Evolutionary conservation across 352 stramenopile genomes (phyloP).

Genomic region (Globisporangium cystogenes): DNA sequence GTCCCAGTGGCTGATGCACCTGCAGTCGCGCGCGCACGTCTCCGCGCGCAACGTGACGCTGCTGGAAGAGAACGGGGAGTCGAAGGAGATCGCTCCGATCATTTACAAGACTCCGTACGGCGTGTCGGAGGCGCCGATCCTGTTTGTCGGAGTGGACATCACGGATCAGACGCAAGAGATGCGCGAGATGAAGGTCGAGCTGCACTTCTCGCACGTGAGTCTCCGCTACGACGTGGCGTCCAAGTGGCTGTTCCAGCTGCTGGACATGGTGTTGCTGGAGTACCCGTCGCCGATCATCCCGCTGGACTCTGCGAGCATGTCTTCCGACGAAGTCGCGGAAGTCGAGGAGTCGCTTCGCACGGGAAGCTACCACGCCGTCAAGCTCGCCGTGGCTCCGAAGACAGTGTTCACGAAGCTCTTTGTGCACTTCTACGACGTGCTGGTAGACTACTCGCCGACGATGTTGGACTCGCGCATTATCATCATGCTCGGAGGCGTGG

Average conservation of each 20-base stretch:
- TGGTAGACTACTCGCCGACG: conserved; percentile 74
- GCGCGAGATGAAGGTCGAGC: conserved; percentile 82
- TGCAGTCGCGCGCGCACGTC: conserved; percentile 73
- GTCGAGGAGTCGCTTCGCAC: conserved; percentile 28
- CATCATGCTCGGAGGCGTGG: conserved; percentile 65
- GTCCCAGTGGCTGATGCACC: conserved; percentile 82
- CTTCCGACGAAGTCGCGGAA: conserved; percentile 38
- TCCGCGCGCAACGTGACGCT: conserved; percentile 67
- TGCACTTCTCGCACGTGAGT: conserved; percentile 83
- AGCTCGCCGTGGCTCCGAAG: conserved; percentile 61
- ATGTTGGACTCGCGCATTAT: conserved; percentile 64
- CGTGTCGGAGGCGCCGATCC: conserved; percentile 58
- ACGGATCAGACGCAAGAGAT: conserved; percentile 82
- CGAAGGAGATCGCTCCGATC: conserved; percentile 46
- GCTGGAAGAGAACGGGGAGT: conserved; percentile 54
- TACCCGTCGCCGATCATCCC: conserved; percentile 82
- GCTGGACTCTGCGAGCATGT: conserved; percentile 69
- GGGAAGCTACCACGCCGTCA: conserved; percentile 44
- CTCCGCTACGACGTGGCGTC: conserved; percentile 77
- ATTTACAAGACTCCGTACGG: conserved; percentile 82
- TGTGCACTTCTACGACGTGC: conserved; percentile 78
- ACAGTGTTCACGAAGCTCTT: conserved; percentile 88
- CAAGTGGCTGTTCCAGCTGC: conserved; percentile 75
- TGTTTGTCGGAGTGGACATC: conserved; percentile 81
- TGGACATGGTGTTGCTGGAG: conserved; percentile 73